Evolutionary conservation across 306 rosid genomes (phyloP).

Genomic region (Cicer judaicum): DNA sequence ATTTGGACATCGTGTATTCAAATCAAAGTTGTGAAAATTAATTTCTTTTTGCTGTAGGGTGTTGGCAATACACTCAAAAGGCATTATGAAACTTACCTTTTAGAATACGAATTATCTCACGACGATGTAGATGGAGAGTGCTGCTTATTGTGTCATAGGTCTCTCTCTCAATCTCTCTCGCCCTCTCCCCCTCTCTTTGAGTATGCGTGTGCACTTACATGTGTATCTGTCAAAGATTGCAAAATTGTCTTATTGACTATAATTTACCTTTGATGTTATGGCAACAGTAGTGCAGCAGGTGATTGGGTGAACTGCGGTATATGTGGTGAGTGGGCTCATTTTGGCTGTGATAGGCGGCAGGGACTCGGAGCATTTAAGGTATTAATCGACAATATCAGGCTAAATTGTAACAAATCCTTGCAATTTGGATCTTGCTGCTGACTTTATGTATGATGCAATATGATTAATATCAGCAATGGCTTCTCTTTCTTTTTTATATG

Average conservation of each 20-base stretch:
- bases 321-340: conserved; percentile 99
- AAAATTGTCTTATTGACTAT: conserved; percentile 33
- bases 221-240: not conserved
- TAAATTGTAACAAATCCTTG: conserved; percentile 35
- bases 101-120: conserved; percentile 92
- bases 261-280: conserved; percentile 32
- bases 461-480: conserved; percentile 11
- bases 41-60: conserved; percentile 63
- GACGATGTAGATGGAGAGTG: conserved; percentile 99
- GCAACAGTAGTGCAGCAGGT: conserved; percentile 93
- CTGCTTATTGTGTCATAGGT: conserved; percentile 76
- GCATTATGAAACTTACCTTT: conserved; percentile 91
- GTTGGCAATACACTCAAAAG: conserved; percentile 96
- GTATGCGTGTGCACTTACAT: not conserved
- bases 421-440: conserved; percentile 27
- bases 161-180: not conserved
- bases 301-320: conserved; percentile 98
- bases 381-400: conserved; percentile 30
- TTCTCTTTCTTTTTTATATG: not conserved
- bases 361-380: conserved; percentile 99
- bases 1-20: not conserved
- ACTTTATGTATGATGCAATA: conserved; percentile 20
- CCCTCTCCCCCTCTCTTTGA: not conserved
- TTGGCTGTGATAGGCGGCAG: conserved; percentile 94
- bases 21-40: conserved; percentile 21